Conservation (phyloP, 371 early-diverging fungal genomes). For the Entomophthora muscae region DNA sequence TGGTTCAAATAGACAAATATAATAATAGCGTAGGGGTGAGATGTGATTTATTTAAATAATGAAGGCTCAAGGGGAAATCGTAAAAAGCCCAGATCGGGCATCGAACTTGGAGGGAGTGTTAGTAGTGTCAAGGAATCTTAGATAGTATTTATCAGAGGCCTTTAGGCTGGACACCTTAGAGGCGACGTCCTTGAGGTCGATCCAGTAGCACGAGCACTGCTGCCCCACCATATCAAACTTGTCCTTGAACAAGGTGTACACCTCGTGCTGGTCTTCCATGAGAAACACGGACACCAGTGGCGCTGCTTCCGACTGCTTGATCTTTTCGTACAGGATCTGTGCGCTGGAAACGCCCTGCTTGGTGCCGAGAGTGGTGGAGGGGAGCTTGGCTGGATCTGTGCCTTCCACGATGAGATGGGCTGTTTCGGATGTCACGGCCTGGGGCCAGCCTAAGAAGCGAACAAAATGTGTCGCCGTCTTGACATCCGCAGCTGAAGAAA, state of each 20-base stretch:
- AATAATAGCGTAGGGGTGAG: too few relatives aligned
- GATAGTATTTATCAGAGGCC: background rate
- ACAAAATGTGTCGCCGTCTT: too few relatives aligned
- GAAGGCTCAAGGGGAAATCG: background rate
- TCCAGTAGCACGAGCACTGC: constrained; percentile 4
- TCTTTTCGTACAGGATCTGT: background rate
- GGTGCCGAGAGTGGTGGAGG: background rate
- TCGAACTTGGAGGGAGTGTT: background rate
- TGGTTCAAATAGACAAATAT: too few relatives aligned
- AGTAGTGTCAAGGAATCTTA: background rate
- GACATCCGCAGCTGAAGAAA: too few relatives aligned
- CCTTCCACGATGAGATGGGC: background rate
- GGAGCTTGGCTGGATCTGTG: constrained; percentile 12
- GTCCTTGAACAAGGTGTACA: constrained; percentile 12
- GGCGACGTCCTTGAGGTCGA: background rate
- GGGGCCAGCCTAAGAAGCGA: constrained; percentile 1
- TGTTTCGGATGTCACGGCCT: background rate
- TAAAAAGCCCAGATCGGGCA: background rate
- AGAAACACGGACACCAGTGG: background rate
- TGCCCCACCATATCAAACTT: constrained; percentile 1
- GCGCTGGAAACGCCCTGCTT: background rate
- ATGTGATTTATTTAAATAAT: too few relatives aligned
- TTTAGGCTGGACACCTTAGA: background rate
- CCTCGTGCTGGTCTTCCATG: constrained; percentile 4
- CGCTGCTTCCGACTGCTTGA: background rate